Base-by-base conservation (phyloP, 2,329 filamentous ascomycete species). In the Colletotrichum tamarilloi region DNA sequence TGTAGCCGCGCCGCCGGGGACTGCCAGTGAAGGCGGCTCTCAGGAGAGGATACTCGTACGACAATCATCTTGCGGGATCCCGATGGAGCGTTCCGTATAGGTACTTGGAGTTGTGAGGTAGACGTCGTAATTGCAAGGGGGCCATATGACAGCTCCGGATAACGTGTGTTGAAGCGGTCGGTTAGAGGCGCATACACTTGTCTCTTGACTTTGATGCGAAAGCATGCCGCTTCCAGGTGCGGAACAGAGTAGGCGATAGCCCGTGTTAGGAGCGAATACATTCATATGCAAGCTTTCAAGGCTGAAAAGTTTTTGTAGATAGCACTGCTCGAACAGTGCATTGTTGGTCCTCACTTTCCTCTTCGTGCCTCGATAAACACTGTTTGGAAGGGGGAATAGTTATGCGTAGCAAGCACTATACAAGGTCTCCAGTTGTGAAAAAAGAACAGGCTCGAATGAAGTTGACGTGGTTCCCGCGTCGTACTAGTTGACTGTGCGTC, bases 41-140 rank as follows among this genome's bases (percentile, higher is more conserved):
- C 60, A 57, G 28, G 22, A 60, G 71, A 73, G 71, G 71, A 60
- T 62, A 70, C 55, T 73, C 71, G 71, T 73, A 73, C 67, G 71
- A 73, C 71, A 70, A 56, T 70, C 46, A 73, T 57, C 70, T 70
- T 62, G 71, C 60, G 67, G 71, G 46, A 62, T 49, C 32, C 65
- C 32, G 56, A 65, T 57, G 67, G 55, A 60, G 67, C 46, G 53
- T 38, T 60, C 60, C 60, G 56, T 62, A 42, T 16, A 62, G 49
- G 70, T 70, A 56, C 60, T 59, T 35, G 67, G 46, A 55, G 42
- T 26, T 42, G 60, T 52, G 53, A 65, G 22, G 32, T 42, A 35
- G 30, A 46, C 59, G 66, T 56, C 66, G 71, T 57, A 46, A 62
- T 62, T 62, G 67, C 62, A 24, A 64, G 32, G 46, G 19, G 56